Evolutionary conservation across 805 yeast genomes (phyloP).

Genomic region (Candida hispaniensis): DNA sequence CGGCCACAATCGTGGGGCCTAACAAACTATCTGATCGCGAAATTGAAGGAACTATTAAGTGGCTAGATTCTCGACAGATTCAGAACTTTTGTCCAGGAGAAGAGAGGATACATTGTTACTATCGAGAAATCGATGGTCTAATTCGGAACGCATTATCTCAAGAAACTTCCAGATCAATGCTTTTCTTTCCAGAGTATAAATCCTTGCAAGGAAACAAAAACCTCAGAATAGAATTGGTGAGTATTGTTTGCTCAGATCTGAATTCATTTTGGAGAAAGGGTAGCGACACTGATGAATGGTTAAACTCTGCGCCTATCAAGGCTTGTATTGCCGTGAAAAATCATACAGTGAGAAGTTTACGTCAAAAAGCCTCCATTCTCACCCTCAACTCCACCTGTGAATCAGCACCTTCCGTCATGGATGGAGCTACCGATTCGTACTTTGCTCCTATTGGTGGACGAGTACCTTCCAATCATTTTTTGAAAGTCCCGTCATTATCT

Average conservation of each 20-base stretch:
- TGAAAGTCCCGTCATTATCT: too few species aligned
- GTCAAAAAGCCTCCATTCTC: constrained; percentile 11
- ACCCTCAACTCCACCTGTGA: too few species aligned
- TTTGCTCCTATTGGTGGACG: too few species aligned
- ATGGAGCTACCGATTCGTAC: too few species aligned
- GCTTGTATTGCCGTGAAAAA: constrained; percentile 11
- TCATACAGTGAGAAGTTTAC: constrained; percentile 3
- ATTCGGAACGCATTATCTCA: constrained; percentile 27
- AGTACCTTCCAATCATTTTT: too few species aligned
- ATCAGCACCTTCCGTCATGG: too few species aligned
- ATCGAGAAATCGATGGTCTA: constrained; percentile 28
- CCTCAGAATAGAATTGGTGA: constrained; percentile 20
- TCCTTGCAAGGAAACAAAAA: constrained; percentile 19
- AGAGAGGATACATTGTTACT: constrained; percentile 29
- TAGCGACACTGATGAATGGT: constrained; percentile 11
- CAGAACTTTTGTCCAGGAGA: constrained; percentile 30
- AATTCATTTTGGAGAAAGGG: constrained; percentile 20
- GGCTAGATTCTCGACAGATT: constrained; percentile 26
- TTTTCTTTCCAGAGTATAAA: constrained; percentile 9
- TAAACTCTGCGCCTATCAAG: constrained; percentile 7
- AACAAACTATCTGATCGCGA: constrained; percentile 30
- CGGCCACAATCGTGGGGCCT: constrained; percentile 23
- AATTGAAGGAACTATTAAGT: constrained; percentile 25
- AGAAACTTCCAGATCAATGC: constrained; percentile 19
- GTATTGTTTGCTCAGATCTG: constrained; percentile 20